Conservation (phyloP, 768 basidiomycete genomes). For the Pholiota microspora region DNA sequence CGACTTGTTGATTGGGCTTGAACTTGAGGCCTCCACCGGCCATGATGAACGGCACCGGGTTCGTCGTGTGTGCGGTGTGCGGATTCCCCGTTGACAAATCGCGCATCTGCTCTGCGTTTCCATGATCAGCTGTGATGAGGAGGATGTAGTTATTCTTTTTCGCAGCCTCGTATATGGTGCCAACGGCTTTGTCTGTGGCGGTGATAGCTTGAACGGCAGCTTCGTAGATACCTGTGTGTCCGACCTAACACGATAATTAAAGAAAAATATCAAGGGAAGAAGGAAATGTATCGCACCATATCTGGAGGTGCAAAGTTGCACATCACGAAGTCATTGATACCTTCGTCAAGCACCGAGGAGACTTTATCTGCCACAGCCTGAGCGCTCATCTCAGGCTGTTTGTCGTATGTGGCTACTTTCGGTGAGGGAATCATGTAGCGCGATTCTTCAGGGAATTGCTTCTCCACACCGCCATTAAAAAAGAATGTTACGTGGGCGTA, state of each 20-base stretch:
- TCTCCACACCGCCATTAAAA: slow-evolving; percentile 96
- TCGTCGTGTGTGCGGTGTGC: slow-evolving; percentile 91
- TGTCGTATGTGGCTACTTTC: slow-evolving; percentile 93
- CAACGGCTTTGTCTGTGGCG: slow-evolving; percentile 88
- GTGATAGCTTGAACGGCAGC: slow-evolving; percentile 88
- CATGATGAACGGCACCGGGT: slow-evolving; percentile 89
- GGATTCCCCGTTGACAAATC: slow-evolving; percentile 81
- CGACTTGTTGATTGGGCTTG: slow-evolving; percentile 53
- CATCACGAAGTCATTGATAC: slow-evolving; percentile 87
- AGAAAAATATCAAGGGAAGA: background rate
- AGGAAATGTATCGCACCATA: slow-evolving; percentile 56
- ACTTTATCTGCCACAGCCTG: slow-evolving; percentile 89
- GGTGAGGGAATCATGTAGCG: slow-evolving; percentile 89
- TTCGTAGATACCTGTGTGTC: slow-evolving; percentile 90
- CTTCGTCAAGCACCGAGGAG: slow-evolving; percentile 72
- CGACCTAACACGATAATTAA: slow-evolving; percentile 49
- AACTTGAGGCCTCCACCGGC: slow-evolving; percentile 65
- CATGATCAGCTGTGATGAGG: slow-evolving; percentile 89
- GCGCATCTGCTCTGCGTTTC: slow-evolving; percentile 94
- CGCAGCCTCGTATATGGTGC: slow-evolving; percentile 83
- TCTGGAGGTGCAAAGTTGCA: slow-evolving; percentile 98
- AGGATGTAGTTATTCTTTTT: slow-evolving; percentile 84
- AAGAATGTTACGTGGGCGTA: slow-evolving; percentile 98
- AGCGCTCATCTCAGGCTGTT: slow-evolving; percentile 87
- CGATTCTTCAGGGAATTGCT: slow-evolving; percentile 82